These are phyloP conservation scores for Fusarium verticillioides DNA, from an alignment of 2,329 filamentous ascomycete genomes.

Conservation along the genomic window DNA sequence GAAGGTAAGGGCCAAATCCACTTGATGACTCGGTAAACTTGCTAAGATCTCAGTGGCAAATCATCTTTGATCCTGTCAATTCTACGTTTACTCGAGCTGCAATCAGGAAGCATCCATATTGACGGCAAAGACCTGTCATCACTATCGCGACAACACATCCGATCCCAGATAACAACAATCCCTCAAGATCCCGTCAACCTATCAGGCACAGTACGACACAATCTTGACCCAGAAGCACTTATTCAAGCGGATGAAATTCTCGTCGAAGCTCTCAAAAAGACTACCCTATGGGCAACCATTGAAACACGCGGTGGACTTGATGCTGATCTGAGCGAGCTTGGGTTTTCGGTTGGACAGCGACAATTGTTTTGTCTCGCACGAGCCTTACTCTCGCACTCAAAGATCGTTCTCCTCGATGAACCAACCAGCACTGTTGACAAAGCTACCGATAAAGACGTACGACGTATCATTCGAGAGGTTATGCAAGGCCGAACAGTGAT, in stretches of 20 bases:
- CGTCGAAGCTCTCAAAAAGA: slow-evolving; percentile 55
- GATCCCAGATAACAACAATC: slow-evolving; percentile 56
- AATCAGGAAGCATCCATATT: slow-evolving; percentile 52
- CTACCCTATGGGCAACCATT: slow-evolving; percentile 55
- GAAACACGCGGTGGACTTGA: slow-evolving; percentile 52
- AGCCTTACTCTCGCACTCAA: slow-evolving; percentile 50
- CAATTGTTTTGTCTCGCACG: slow-evolving; percentile 62
- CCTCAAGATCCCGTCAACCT: slow-evolving; percentile 62
- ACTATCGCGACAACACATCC: slow-evolving; percentile 55
- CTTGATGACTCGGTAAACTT: too few relatives aligned
- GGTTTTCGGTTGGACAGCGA: slow-evolving; percentile 56
- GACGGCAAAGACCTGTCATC: slow-evolving; percentile 56
- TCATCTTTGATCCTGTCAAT: slow-evolving; percentile 60
- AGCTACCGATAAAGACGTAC: slow-evolving; percentile 44
- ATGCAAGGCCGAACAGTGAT: slow-evolving; percentile 44
- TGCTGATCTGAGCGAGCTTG: slow-evolving; percentile 46
- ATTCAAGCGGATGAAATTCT: slow-evolving; percentile 52
- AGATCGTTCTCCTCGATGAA: slow-evolving; percentile 49
- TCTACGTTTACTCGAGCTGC: slow-evolving; percentile 59
- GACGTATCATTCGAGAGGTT: slow-evolving; percentile 32
- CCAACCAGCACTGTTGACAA: slow-evolving; percentile 48
- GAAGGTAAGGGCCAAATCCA: too few relatives aligned
- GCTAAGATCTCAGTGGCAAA: slow-evolving; percentile 60
- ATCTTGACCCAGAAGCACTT: slow-evolving; percentile 56
- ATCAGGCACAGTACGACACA: slow-evolving; percentile 58